A percentile compares a stretch with the other conserved stretches of the same genome.
These are phyloP conservation scores for Zymoseptoria ardabiliae DNA, from an alignment of 2,329 filamentous ascomycete species.

Conservation along the genomic window DNA sequence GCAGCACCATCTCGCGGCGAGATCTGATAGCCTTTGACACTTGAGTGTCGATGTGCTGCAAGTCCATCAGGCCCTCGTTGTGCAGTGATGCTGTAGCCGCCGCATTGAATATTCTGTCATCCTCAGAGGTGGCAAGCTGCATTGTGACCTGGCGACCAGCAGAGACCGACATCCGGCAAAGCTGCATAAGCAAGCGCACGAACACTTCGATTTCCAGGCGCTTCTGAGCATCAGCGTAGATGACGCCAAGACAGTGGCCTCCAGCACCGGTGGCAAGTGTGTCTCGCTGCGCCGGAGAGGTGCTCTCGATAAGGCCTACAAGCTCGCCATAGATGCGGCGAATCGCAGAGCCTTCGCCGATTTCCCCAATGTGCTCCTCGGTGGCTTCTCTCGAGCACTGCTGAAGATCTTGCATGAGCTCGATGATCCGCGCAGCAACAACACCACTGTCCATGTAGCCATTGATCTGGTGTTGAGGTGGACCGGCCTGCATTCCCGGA, in stretches of 20 bases:
- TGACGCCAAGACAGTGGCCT: conserved; percentile 35
- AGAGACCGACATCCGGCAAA: conserved; percentile 54
- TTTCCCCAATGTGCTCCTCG: conserved; percentile 52
- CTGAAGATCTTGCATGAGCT: conserved; percentile 50
- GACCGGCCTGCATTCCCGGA: conserved; percentile 32
- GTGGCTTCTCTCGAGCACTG: conserved; percentile 49
- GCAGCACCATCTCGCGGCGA: conserved; percentile 63
- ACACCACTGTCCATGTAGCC: conserved; percentile 52
- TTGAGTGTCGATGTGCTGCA: conserved; percentile 53
- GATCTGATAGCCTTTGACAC: conserved; percentile 65
- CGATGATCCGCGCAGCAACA: conserved; percentile 47
- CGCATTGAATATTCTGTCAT: conserved; percentile 56
- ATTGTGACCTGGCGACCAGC: conserved; percentile 49
- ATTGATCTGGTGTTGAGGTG: conserved; percentile 44
- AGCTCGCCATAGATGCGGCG: conserved; percentile 53
- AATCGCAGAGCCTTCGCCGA: conserved; percentile 48
- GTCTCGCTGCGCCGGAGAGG: conserved; percentile 45
- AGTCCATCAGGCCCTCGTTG: conserved; percentile 52
- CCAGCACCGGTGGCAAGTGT: conserved; percentile 49
- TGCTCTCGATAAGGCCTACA: conserved; percentile 45
- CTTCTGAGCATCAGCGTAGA: conserved; percentile 49
- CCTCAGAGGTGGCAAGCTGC: conserved; percentile 46
- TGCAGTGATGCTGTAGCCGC: conserved; percentile 55
- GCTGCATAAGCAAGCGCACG: conserved; percentile 51
- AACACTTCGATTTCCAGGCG: conserved; percentile 57